Percentiles rank a stretch among this genome's conserved stretches.
Conservation (phyloP, 805 yeast species). For the Candida methanosorbosa region DNA sequence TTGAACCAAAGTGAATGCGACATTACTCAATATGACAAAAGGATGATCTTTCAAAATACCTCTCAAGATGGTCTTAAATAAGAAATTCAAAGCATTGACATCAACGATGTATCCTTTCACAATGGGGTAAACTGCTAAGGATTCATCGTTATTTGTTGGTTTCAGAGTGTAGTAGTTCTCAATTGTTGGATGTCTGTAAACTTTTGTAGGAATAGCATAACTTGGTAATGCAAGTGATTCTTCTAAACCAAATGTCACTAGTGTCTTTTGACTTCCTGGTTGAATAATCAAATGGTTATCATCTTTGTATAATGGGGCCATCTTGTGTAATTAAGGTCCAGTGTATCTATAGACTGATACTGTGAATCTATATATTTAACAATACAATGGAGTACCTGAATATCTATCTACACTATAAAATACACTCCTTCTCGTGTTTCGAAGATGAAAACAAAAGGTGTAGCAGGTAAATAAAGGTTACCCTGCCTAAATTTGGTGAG, state of each 20-base stretch:
- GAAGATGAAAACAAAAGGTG: neutral
- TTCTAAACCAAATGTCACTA: conserved; percentile 76
- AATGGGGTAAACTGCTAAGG: conserved; percentile 52
- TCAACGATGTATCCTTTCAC: conserved; percentile 55
- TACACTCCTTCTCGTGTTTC: too few relatives aligned
- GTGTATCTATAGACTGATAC: too few relatives aligned
- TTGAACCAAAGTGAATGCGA: conserved; percentile 60
- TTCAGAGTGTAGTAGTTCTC: conserved; percentile 25
- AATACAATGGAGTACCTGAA: neutral
- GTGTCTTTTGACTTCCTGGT: conserved; percentile 70
- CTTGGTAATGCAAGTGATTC: conserved; percentile 69
- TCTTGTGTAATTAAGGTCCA: conserved; percentile 2
- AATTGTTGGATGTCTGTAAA: conserved; percentile 25
- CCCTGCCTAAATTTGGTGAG: neutral
- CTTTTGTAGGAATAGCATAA: conserved; percentile 68
- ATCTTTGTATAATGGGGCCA: conserved; percentile 27
- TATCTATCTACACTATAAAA: neutral
- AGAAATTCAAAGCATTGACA: conserved; percentile 59
- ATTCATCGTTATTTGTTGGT: conserved; percentile 16
- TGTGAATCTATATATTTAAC: too few relatives aligned
- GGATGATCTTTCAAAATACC: conserved; percentile 33
- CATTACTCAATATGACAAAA: conserved; percentile 23
- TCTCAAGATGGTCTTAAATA: conserved; percentile 42
- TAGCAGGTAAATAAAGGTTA: neutral
- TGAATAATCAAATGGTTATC: conserved; percentile 45